Evolutionary conservation across 1,139 yeast genomes (phyloP), one percentile per base, ranked within the genome.

Genomic region (Debaryomyces psychrophilus): DNA sequence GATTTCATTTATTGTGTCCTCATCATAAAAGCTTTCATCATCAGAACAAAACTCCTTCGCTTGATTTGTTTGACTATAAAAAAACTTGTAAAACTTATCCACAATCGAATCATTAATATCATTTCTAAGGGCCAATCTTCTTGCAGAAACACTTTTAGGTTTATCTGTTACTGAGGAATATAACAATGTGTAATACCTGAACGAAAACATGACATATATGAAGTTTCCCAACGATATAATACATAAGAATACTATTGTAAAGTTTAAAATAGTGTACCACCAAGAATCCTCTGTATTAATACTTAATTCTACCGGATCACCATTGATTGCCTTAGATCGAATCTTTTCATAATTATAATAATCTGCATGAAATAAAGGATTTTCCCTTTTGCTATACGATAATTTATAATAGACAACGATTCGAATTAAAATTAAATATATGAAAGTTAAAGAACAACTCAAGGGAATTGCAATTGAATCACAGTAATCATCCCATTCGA

Each of bases 401-500:
- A 15, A 69, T 67, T 40, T 47, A 49, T 63, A 60, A 48, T 62
- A 61, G 37, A 51, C 45, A 11, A 58, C 44, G 15, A 61, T 45
- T 34, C 59, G 55, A 38, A 60, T 54, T 39, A 64, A 44, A 8
- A 61, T 37, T 12, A 62, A 49, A 41, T 59, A 65, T 8, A 55
- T 12, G 3, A 55, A 37, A 3, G 64, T 50, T 4, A 77, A 59
- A 0, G 58, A 44, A n/a, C 66, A 61, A 0, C 86, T 86, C 8
- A 70, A 52, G 0, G 82, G 83, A 28, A 73, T 53, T 0, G 81
- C 83, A 7, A 76, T 53, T 0, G 76, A 55, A 18, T 59, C 57
- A 8, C 81, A 69, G 50, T 79, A 73, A 1, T 73, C 68, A 54
- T 85, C 90, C 90, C 90, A 85, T 48, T 85, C 87, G 5, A 84